Base-by-base conservation (phyloP, 2,329 filamentous ascomycete species). In the Sporothrix variecibatus region DNA sequence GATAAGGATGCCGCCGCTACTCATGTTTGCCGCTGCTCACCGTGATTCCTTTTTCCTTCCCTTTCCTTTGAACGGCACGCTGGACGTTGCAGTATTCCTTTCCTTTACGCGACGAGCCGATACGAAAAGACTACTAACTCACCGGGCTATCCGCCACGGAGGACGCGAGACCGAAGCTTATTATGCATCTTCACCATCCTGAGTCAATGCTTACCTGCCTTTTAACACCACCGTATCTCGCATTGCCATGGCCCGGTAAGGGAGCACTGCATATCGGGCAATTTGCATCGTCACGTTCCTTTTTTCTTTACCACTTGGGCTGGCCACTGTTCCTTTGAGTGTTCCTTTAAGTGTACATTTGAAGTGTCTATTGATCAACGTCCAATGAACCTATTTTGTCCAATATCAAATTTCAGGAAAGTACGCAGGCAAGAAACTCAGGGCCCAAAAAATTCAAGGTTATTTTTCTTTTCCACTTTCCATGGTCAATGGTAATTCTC, bases 101-200 rank as follows among this genome's bases (percentile, higher is more conserved):
- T 53, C 12, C 28, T 31, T 34, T 60, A 28, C 56, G 56, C 56
- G 34, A 60, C 56, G 56, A 60, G 56, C 56, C 56, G 56, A 34
- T 60, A 60, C 56, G 56, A 60, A 23, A 60, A n/a, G n/a, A n/a
- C n/a, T n/a, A n/a, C n/a, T n/a, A n/a, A n/a, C 53, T 64, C 60
- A 64, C 60, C 60, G 60, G 43, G 28, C 8, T 11, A 11, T 64
- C 60, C 38, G 7, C n/a, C n/a, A 23, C n/a, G 34, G 3, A 43
- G 34, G n/a, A 65, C 34, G 38, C 34, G 58, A 38, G 31, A 38
- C 58, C n/a, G 8, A 53, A 53, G 51, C 20, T 53, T 53, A 23
- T 53, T 20, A 53, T 17, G 40, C n/a, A n/a, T n/a, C 6, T 15
- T 12, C 12, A 15, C 40, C 40, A 43, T 53, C 12, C 12, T 11